Base-by-base conservation (phyloP, 192 early-diverging fungal genomes). In the Mortierella claussenii region DNA sequence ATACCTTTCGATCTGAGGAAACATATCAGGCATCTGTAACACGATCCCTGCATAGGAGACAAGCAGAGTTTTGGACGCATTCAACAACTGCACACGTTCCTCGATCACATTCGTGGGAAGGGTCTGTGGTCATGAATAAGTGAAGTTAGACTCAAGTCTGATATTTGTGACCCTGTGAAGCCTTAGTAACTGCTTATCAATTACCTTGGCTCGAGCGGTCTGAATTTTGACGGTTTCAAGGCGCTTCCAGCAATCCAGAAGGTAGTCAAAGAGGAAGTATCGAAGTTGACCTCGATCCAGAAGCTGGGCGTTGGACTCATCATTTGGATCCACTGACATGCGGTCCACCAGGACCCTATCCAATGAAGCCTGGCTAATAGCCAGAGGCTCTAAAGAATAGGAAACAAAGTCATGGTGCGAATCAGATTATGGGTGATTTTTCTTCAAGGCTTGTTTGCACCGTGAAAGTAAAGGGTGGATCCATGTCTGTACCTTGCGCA, bases 21-120 rank as follows among this genome's bases (percentile, higher is more conserved):
- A 97, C 89, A 93, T 93, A 24, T 93, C 95, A n/a, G 92, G 91
- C 60, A 94, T 86, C 49, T 92, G 94, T 33, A 98, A 62, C 42
- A 93, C 82, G 30, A 97, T 81, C 6, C 93, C 93, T 50, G 87
- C 85, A 70, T 98, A 99, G 50, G 91, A 95, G 2, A 97, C 82
- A 20, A 97, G 61, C 49, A 98, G 55, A 0, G 37, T 79, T 45
- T 87, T 83, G 11, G 87, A 79, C 17, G 79, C 65, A 36, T 88
- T 80, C 59, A 99, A 50, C 7, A 83, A 83, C 11, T 53, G 56
- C 6, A 92, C 44, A 6, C 97, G 88, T n/a, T 83, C 65, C 30
- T 85, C 71, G 1, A 91, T 78, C 23, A 87, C 83, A 3, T 71
- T 53, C 13, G 82, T 51, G 4, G 91, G 87, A 0, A 92, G 80